A percentile compares a stretch with the other conserved stretches of the same genome.
Conservation (phyloP, 1,284 basidiomycete species). For the Crucibulum parvulum region DNA sequence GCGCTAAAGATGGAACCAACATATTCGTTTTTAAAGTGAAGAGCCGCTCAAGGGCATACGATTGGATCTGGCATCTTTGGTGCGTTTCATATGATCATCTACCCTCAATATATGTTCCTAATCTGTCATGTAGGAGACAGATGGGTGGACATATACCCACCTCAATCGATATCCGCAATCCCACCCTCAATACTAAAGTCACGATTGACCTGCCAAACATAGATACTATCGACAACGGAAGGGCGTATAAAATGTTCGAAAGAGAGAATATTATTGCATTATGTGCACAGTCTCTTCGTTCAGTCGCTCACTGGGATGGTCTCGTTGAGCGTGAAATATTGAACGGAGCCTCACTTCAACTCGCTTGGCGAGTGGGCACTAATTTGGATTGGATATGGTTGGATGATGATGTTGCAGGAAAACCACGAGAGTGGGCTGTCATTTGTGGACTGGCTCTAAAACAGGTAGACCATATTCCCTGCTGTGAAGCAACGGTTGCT, state of each 20-base stretch:
- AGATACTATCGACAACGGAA: slow-evolving; percentile 38
- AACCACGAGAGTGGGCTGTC: slow-evolving; percentile 72
- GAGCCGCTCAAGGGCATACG: slow-evolving; percentile 72
- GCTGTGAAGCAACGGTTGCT: background rate
- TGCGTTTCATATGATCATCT: slow-evolving; percentile 29
- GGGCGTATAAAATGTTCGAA: slow-evolving; percentile 53
- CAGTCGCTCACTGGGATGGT: slow-evolving; percentile 66
- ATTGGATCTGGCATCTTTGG: slow-evolving; percentile 89
- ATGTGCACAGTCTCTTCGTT: slow-evolving; percentile 59
- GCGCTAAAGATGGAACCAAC: slow-evolving; percentile 68
- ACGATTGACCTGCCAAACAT: slow-evolving; percentile 67
- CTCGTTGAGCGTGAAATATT: slow-evolving; percentile 61
- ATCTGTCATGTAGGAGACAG: slow-evolving; percentile 56
- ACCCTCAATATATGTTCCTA: slow-evolving; percentile 1
- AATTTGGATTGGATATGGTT: slow-evolving; percentile 86
- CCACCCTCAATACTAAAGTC: slow-evolving; percentile 62
- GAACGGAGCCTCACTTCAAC: slow-evolving; percentile 66
- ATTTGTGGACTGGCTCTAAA: slow-evolving; percentile 76
- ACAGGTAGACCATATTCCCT: slow-evolving; percentile 51
- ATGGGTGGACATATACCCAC: slow-evolving; percentile 58
- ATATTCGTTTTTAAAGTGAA: slow-evolving; percentile 83
- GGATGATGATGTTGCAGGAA: slow-evolving; percentile 66
- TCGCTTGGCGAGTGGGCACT: slow-evolving; percentile 79
- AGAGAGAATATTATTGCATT: slow-evolving; percentile 65
- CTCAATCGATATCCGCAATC: slow-evolving; percentile 52